Conservation (phyloP, 345 rosid species). For the Rhizophora apiculata region DNA sequence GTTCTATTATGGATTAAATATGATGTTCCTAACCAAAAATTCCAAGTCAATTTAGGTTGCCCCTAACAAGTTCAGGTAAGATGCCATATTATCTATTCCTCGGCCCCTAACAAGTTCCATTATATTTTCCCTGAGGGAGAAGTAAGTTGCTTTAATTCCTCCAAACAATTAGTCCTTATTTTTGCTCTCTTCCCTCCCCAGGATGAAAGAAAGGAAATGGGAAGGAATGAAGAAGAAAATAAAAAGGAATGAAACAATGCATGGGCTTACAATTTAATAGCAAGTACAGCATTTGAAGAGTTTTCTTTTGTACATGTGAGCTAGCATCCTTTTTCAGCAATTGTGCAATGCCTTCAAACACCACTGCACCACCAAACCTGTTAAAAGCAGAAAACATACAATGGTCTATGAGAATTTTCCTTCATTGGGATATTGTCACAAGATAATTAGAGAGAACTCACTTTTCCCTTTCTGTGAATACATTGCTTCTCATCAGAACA, state of each 20-base stretch:
- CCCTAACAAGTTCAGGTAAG: too few species aligned
- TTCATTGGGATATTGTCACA: not conserved
- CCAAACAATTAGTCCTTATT: too few species aligned
- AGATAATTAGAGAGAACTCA: slow-evolving; percentile 32
- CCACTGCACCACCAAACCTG: slow-evolving; percentile 51
- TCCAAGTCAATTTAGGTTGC: too few species aligned
- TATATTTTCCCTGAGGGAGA: too few species aligned
- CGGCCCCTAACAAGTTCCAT: too few species aligned
- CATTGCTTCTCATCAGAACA: slow-evolving; percentile 58
- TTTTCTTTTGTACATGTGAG: slow-evolving; percentile 55
- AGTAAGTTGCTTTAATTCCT: too few species aligned
- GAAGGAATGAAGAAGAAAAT: not conserved
- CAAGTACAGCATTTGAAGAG: slow-evolving; percentile 56
- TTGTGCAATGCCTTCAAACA: slow-evolving; percentile 50
- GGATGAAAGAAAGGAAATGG: not conserved
- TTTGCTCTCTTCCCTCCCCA: too few species aligned
- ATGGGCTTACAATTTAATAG: slow-evolving; percentile 65
- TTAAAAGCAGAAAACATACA: slow-evolving; percentile 13
- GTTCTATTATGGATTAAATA: too few species aligned
- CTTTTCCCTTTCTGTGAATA: slow-evolving; percentile 61
- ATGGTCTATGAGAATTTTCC: slow-evolving; percentile 3
- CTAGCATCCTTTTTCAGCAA: slow-evolving; percentile 58
- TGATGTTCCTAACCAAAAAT: too few species aligned
- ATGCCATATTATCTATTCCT: too few species aligned
- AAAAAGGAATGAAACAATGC: slow-evolving; percentile 6